Evolutionary conservation across 1,284 basidiomycete species (phyloP).

Genomic region (Ceratobasidium theobromae): DNA sequence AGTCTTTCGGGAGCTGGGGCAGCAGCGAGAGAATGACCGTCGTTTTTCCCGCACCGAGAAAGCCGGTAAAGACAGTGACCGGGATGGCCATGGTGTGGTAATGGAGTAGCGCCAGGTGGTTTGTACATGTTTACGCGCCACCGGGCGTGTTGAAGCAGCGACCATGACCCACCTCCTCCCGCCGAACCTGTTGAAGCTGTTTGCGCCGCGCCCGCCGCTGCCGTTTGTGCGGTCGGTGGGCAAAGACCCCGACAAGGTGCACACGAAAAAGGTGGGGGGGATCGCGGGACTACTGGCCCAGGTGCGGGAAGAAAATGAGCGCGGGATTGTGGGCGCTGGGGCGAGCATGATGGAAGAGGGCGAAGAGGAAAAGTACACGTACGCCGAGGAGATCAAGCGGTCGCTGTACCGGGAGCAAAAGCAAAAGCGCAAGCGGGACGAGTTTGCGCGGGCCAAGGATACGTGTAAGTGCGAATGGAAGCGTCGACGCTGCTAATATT

Average conservation of each 20-base stretch:
- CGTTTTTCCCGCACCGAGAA: constrained; percentile 47
- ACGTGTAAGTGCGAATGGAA: constrained; percentile 59
- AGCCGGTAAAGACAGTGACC: constrained; percentile 38
- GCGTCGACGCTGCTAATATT: constrained; percentile 27
- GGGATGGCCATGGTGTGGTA: too few relatives aligned
- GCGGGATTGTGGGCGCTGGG: constrained; percentile 59
- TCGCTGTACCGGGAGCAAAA: constrained; percentile 77
- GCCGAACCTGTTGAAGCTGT: constrained; percentile 91
- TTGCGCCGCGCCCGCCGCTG: constrained; percentile 86
- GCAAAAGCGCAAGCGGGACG: constrained; percentile 75
- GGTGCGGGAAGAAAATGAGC: constrained; percentile 75
- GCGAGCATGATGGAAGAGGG: constrained; percentile 56
- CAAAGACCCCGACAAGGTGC: constrained; percentile 75
- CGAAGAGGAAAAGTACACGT: constrained; percentile 73
- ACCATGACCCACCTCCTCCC: constrained; percentile 79
- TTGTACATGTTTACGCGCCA: constrained; percentile 5
- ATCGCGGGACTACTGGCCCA: constrained; percentile 72
- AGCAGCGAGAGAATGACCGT: constrained; percentile 79
- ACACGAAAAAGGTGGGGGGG: constrained; percentile 67
- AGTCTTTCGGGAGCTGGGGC: constrained; percentile 74
- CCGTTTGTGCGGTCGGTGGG: constrained; percentile 83
- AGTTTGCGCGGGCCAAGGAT: constrained; percentile 79
- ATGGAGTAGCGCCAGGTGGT: too few relatives aligned
- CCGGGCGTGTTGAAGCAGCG: constrained; percentile 40
- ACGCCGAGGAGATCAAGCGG: constrained; percentile 75